Base-by-base conservation (phyloP, 2,329 filamentous ascomycete genomes). In the Aspergillus persii region DNA sequence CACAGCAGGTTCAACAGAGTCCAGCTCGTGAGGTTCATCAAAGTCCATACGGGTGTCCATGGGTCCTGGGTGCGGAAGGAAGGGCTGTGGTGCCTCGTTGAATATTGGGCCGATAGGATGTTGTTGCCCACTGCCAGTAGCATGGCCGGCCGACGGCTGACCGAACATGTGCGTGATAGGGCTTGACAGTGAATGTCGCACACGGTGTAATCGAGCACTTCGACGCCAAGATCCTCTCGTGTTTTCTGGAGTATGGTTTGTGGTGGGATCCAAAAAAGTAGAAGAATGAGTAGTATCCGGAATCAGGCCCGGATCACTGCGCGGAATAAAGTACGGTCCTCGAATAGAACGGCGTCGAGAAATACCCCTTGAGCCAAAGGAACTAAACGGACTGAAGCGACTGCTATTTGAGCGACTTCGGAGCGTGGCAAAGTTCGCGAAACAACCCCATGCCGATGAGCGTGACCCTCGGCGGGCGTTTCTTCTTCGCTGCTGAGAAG, bases 101-200 rank as follows among this genome's bases (percentile, higher is more conserved):
- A 71, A 64, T 4, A 69, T 64, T 44, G 68, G 62, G 36, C 70
- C 69, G n/a, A 67, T 60, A 8, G 73, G 69, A 53, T 69, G 67
- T 30, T 65, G 66, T 41, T 71, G 69, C 15, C 73, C 61, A 30
- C 63, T 63, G 52, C 69, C 69, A 8, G 63, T 52, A 41, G 65
- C 55, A n/a, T 69, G 66, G n/a, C 56, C 64, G 29, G 68, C 59
- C 41, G 69, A 61, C 4, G 74, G 67, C 39, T 76, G 74, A 46
- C 76, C 75, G 59, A 80, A 78, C 60, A 80, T 77, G 27, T 78
- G 75, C 49, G 76, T 76, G 55, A 80, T 76, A 2, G 77, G 77
- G 2, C 66, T 69, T 48, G 78, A 76, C 47, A 80, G 63, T 4
- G 79, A 80, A 62, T 78, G 71, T 23, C 78, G 76, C 52, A 80